Evolutionary conservation across 371 early-diverging fungal genomes (phyloP), one percentile per base, ranked within the genome.

Genomic region (Mortierella sp.): DNA sequence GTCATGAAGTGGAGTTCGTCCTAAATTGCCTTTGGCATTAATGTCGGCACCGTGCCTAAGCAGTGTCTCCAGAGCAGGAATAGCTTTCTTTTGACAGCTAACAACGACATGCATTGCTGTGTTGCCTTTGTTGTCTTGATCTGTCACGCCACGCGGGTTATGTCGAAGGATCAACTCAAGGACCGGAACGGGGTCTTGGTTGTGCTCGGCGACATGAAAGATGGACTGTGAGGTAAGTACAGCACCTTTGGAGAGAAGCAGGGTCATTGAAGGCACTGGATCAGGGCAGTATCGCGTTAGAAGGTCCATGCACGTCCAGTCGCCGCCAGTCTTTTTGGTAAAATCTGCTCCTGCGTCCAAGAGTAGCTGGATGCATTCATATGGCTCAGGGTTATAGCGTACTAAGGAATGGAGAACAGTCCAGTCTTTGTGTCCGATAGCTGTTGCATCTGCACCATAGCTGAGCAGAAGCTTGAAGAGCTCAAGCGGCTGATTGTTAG

Each of bases 251-350:
- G 71, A 66, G 25, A 76, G 76, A 19, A 76, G 56, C 14, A 76
- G 43, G 4, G 68, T 70, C 64, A 76, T 70, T 14, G 76, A 76
- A 0, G 76, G 76, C 5, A 76, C 76, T 18, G 76, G 76, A 16
- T 76, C 76, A 2, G 71, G 68, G 46, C 76, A 76, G 45, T 76
- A 76, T 5, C 76, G 71, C 16, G 76, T 76, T 61, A 76, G 43
- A 1, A 76, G 68, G 60, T 76, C 76, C 76, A 76, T 76, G 48
- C 76, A 76, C 3, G 76, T 76, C 76, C 76, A 76, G 28, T 76
- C 76, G 48, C 76, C 71, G 29, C 66, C 76, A 16, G 76, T 76
- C 58, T 76, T 76, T 30, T 71, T 70, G 3, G 71, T 67, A 16
- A 71, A 76, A 51, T 76, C 76, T 7, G 76, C 76, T 1, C 71